A percentile compares a stretch with the other conserved stretches of the same genome.
phyloP scores from a whole-genome alignment of 768 basidiomycete genomes.

The Auriscalpium vulgare region DNA sequence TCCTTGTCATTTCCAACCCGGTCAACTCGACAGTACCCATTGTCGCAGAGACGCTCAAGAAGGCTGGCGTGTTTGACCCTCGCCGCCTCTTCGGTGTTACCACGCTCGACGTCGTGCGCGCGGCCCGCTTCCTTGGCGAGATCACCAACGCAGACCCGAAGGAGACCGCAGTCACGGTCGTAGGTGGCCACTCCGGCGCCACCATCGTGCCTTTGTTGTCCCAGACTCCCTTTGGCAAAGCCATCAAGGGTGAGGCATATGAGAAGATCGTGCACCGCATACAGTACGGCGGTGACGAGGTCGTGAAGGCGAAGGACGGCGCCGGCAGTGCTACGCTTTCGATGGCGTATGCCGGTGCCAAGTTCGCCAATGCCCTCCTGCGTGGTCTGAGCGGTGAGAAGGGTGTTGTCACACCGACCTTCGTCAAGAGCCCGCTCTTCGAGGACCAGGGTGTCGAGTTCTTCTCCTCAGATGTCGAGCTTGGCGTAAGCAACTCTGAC shows the following conservation, averaged over 20 bases:
- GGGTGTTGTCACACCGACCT: conserved; percentile 69
- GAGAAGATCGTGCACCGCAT: conserved; percentile 84
- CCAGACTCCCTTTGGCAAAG: conserved; percentile 64
- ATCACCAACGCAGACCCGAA: conserved; percentile 57
- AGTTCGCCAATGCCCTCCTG: conserved; percentile 54
- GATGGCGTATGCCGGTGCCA: conserved; percentile 73
- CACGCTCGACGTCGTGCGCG: conserved; percentile 95
- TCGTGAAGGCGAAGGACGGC: conserved; percentile 95
- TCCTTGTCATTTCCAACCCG: conserved; percentile 98
- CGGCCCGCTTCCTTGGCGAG: conserved; percentile 80
- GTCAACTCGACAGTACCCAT: conserved; percentile 98
- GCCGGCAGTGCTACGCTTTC: conserved; percentile 69
- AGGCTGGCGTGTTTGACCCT: conserved; percentile 90
- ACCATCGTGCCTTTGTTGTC: conserved; percentile 96
- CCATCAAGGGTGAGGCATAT: conserved; percentile 66
- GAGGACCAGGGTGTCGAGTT: conserved; percentile 82
- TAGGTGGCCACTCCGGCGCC: conserved; percentile 95
- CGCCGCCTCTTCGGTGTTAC: conserved; percentile 90
- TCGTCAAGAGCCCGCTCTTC: conserved; percentile 85
- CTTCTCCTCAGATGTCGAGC: conserved; percentile 92
- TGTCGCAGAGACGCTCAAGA: conserved; percentile 84
- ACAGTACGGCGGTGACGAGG: conserved; percentile 97
- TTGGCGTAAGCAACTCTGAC: conserved; percentile 57
- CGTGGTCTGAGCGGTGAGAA: conserved; percentile 61
- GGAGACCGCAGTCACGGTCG: conserved; percentile 70